Evolutionary conservation across 2,329 filamentous ascomycete genomes (phyloP), one percentile per base, ranked within the genome.

Genomic region (Cladobotryum protrusum): DNA sequence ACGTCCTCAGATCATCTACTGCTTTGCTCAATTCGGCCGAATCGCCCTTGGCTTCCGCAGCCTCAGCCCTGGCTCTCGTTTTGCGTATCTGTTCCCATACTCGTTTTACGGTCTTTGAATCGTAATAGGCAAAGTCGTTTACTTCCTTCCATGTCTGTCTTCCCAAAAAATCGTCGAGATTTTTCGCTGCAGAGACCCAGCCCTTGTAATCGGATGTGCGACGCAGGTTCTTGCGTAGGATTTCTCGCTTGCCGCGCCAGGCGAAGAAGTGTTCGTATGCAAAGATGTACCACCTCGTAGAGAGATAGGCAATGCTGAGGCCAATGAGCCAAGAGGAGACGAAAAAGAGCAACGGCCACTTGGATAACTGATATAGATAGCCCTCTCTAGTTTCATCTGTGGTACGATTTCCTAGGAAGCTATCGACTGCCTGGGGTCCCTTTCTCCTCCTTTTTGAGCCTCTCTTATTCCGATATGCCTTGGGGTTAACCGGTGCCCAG

Each of bases 321-420:
- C 87, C 82, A 1, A 81, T 62, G 44, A 99, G 81, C 90, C 91
- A 97, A 11, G 83, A 81, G 43, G 86, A 77, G 2, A 96, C 89
- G 37, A 87, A 78, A 33, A 90, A 67, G 33, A 99, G 75, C 57
- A 99, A 79, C 2, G 93, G 93, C 86, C 91, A 97, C 68, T 97
- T 96, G 46, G 95, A 75, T 41, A 99, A 66, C 2, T 81, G 82
- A 67, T 99, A 99, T 11, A 96, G 77, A 63, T 93, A 89, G 17
- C 93, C 93, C 71, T 99, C 93, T 57, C 93, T 78, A 2, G 92
- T 97, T 74, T 99, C 93, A 65, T 99, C 93, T 61, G 83, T 88
- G 56, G 81, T 86, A 51, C 86, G 76, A 17, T 76, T 76, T 29
- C 79, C 77, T 6, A 76, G 57, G 2, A 74, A 60, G 1, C 67